Evolutionary conservation across 495 filamentous ascomycete species (phyloP).

Genomic region (Podospora australis): DNA sequence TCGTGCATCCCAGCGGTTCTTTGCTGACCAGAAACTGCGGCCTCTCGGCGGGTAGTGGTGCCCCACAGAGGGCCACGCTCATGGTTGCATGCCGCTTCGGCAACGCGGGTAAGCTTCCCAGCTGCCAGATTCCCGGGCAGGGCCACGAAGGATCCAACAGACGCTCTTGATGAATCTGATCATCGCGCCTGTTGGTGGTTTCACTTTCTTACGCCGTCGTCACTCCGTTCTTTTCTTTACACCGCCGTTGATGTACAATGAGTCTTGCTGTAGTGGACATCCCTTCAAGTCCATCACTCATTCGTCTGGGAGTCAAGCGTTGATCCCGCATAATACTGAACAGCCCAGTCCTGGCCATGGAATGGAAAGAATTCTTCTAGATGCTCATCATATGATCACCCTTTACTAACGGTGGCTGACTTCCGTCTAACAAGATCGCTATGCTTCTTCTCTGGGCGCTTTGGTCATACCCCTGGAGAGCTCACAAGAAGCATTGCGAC

Average conservation of each 20-base stretch:
- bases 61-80: neutral
- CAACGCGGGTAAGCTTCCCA: neutral
- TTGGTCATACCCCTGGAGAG: neutral
- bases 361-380: constrained; percentile 9
- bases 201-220: neutral
- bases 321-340: too few relatives aligned
- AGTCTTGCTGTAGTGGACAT: too few relatives aligned
- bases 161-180: too few relatives aligned
- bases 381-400: constrained; percentile 2
- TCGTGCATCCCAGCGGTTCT: neutral
- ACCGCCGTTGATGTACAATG: too few relatives aligned
- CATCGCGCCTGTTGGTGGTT: too few relatives aligned
- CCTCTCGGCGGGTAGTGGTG: neutral
- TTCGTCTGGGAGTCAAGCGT: too few relatives aligned
- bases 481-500: neutral
- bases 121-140: neutral
- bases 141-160: too few relatives aligned
- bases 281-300: too few relatives aligned
- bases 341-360: too few relatives aligned
- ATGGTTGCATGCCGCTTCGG: neutral
- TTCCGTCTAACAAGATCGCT: constrained; percentile 2
- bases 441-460: neutral
- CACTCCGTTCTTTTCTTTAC: too few relatives aligned
- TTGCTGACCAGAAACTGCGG: neutral
- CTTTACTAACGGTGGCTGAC: neutral